Evolutionary conservation across 2,329 filamentous ascomycete species (phyloP).

Genomic region (Ophiocordyceps unilateralis): DNA sequence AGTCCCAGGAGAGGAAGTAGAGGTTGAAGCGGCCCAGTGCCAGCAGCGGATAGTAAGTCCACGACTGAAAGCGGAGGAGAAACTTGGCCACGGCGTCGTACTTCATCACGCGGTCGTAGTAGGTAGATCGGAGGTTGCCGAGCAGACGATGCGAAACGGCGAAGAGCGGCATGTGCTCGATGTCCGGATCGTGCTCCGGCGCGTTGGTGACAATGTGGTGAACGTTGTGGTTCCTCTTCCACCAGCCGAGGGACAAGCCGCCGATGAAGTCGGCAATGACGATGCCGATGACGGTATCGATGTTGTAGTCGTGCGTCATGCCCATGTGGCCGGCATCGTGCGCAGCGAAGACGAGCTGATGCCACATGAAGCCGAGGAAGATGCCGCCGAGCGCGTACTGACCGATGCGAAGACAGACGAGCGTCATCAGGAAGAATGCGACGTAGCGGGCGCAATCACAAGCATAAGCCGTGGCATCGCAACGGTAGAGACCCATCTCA

Average conservation of each 20-base stretch:
- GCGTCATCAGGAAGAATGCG: slow-evolving; percentile 40
- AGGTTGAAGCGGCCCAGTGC: slow-evolving; percentile 75
- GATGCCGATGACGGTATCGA: slow-evolving; percentile 76
- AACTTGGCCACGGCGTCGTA: slow-evolving; percentile 61
- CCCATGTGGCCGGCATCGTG: slow-evolving; percentile 97
- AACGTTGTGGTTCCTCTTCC: slow-evolving; percentile 92
- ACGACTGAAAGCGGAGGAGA: slow-evolving; percentile 57
- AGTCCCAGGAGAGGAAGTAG: slow-evolving; percentile 66
- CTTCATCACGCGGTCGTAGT: slow-evolving; percentile 65
- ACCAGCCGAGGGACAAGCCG: slow-evolving; percentile 85
- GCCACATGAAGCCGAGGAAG: slow-evolving; percentile 75
- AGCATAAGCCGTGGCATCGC: slow-evolving; percentile 66
- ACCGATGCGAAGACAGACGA: slow-evolving; percentile 41
- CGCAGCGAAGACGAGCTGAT: slow-evolving; percentile 83
- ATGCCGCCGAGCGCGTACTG: slow-evolving; percentile 57
- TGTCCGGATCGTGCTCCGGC: slow-evolving; percentile 90
- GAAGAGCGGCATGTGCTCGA: slow-evolving; percentile 80
- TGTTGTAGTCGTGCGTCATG: slow-evolving; percentile 78
- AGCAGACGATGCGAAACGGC: slow-evolving; percentile 73
- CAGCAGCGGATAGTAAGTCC: slow-evolving; percentile 70
- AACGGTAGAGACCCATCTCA: slow-evolving; percentile 63
- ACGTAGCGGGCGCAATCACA: slow-evolving; percentile 59
- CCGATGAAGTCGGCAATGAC: slow-evolving; percentile 79
- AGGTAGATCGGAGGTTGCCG: slow-evolving; percentile 55
- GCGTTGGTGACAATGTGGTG: slow-evolving; percentile 94